Base-by-base conservation (phyloP, 2,329 filamentous ascomycete species). In the Fusarium transvaalense region DNA sequence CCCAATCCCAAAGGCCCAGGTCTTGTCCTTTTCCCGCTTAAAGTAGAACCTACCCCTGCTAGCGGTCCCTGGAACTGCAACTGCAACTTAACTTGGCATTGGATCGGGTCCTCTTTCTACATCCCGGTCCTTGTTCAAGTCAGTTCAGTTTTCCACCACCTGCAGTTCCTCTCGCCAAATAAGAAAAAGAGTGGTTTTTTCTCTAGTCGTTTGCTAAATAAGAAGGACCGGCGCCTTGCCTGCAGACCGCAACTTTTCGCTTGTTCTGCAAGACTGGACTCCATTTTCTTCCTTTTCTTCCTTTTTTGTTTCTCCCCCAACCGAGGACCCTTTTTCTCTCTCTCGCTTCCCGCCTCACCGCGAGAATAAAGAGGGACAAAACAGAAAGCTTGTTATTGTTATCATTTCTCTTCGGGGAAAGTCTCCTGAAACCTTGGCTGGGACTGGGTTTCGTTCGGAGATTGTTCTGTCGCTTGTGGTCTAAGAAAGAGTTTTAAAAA, bases 191-290 rank as follows among this genome's bases (percentile, higher is more conserved):
- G 25, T 37, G 42, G 41, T 21, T 46, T 46, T 29, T n/a, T n/a
- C n/a, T n/a, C n/a, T 29, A 25, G 9, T 29, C 8, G 29, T 29
- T 29, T 29, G 25, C 37, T 57, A 58, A 59, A 64, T 66, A 66
- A 62, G 47, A 58, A 66, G 51, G 59, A 23, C 25, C 50, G 10
- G 47, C 21, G 14, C 35, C n/a, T n/a, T n/a, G 50, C 60, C 55
- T 70, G 71, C 73, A 75, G 73, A 75, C 73, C 73, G 73, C 73
- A 75, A 75, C 73, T 75, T 66, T 52, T 50, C 42, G 25, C 21
- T 25, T 17, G 23, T 35, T 17, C 34, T 37, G 34, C 34, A 37
- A n/a, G 23, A 15, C 13, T 27, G 13, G 6, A 37, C 39, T 47
- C 32, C 31, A 56, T 56, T 45, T 50, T n/a, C n/a, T 45, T 19